Evolutionary conservation across 306 rosid genomes (phyloP).

Genomic region (Rosa rugosa): DNA sequence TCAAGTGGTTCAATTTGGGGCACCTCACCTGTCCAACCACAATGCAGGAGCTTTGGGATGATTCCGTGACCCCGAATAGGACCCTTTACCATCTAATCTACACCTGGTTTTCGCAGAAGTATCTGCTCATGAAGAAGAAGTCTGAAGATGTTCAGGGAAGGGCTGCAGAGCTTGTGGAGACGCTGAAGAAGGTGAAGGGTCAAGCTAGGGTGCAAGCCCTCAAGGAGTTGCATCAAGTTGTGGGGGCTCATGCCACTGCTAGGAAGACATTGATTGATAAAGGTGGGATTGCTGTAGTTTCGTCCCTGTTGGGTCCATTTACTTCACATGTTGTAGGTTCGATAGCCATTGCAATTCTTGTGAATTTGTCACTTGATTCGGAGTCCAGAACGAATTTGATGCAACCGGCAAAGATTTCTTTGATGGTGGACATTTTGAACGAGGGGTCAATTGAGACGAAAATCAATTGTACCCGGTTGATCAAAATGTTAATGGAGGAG

Average conservation of each 20-base stretch:
- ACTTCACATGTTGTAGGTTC: slow-evolving; percentile 80
- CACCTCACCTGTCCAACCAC: slow-evolving; percentile 79
- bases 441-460: slow-evolving; percentile 75
- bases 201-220: slow-evolving; percentile 72
- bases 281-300: slow-evolving; percentile 61
- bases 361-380: slow-evolving; percentile 56
- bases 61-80: slow-evolving; percentile 63
- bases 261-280: slow-evolving; percentile 50
- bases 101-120: slow-evolving; percentile 77
- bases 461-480: slow-evolving; percentile 59
- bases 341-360: slow-evolving; percentile 66
- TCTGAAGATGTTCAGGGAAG: slow-evolving; percentile 79
- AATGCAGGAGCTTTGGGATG: slow-evolving; percentile 92
- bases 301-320: slow-evolving; percentile 64
- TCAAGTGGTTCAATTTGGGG: slow-evolving; percentile 70
- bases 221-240: slow-evolving; percentile 65
- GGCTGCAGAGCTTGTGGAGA: slow-evolving; percentile 64
- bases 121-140: slow-evolving; percentile 63
- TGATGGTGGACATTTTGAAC: slow-evolving; percentile 68
- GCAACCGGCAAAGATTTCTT: slow-evolving; percentile 72
- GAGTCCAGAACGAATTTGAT: slow-evolving; percentile 50
- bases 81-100: slow-evolving; percentile 57
- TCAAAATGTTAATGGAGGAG: slow-evolving; percentile 54
- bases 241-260: slow-evolving; percentile 55
- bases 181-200: slow-evolving; percentile 68